Evolutionary conservation across 2,329 filamentous ascomycete genomes (phyloP).

Genomic region (Hymenoscyphus linearis): DNA sequence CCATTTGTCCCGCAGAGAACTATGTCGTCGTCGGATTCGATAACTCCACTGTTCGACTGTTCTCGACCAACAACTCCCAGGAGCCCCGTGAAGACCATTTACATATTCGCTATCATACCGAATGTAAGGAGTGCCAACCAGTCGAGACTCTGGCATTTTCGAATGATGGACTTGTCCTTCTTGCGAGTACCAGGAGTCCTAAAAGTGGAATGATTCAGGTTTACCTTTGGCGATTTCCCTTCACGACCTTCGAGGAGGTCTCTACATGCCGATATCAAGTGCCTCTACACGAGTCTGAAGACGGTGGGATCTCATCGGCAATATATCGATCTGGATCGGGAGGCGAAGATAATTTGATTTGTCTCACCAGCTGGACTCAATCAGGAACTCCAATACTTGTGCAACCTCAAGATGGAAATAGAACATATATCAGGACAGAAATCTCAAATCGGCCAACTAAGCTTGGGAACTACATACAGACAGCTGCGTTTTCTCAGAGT

Average conservation of each 20-base stretch:
- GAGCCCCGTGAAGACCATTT: conserved; percentile 36
- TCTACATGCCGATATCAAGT: conserved; percentile 35
- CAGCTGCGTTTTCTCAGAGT: conserved; percentile 35
- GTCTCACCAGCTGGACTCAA: conserved; percentile 39
- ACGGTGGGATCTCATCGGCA: conserved; percentile 36
- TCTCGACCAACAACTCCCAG: conserved; percentile 33
- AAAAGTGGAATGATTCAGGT: conserved; percentile 36
- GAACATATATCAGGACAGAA: conserved; percentile 33
- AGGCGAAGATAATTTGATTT: conserved; percentile 35
- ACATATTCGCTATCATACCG: conserved; percentile 32
- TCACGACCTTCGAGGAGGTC: conserved; percentile 34
- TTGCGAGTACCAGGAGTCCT: conserved; percentile 35
- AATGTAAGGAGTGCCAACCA: conserved; percentile 34
- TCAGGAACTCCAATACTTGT: conserved; percentile 37
- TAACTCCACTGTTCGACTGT: conserved; percentile 37
- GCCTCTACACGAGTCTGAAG: conserved; percentile 38
- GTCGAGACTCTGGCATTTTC: conserved; percentile 39
- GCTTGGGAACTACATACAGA: conserved; percentile 37
- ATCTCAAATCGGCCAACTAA: conserved; percentile 29
- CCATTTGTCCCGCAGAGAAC: conserved; percentile 37
- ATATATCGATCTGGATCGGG: conserved; percentile 33
- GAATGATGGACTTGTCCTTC: conserved; percentile 36
- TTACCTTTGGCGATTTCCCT: conserved; percentile 37
- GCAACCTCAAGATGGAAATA: conserved; percentile 35
- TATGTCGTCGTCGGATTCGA: conserved; percentile 39